Evolutionary conservation across 306 rosid genomes (phyloP).

Genomic region (Pueraria montana): DNA sequence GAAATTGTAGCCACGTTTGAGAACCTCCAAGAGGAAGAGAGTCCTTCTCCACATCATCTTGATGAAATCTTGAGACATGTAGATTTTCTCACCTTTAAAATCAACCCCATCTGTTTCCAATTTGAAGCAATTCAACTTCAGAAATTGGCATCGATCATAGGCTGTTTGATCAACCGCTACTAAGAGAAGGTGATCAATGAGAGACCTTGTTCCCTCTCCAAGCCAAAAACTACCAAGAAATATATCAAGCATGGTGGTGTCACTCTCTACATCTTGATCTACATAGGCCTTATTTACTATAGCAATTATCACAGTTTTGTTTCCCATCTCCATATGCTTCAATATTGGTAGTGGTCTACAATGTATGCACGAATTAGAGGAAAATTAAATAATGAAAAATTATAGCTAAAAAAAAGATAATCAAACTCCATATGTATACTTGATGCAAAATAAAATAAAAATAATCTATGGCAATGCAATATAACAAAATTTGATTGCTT

Average conservation of each 20-base stretch:
- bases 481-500: slow-evolving; percentile 37
- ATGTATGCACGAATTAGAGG: background rate
- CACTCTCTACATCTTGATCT: slow-evolving; percentile 55
- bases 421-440: no score
- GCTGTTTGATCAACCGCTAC: slow-evolving; percentile 80
- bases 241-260: slow-evolving; percentile 75
- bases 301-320: slow-evolving; percentile 73
- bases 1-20: slow-evolving; percentile 79
- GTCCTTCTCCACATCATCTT: slow-evolving; percentile 92
- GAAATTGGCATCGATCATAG: slow-evolving; percentile 68
- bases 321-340: slow-evolving; percentile 53
- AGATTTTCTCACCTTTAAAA: slow-evolving; percentile 68
- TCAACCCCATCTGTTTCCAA: slow-evolving; percentile 69
- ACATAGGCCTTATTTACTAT: slow-evolving; percentile 77
- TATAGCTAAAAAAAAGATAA: background rate
- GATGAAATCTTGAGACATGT: slow-evolving; percentile 78
- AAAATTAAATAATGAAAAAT: background rate
- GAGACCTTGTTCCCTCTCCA: slow-evolving; percentile 66
- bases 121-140: slow-evolving; percentile 62
- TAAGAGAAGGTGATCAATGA: slow-evolving; percentile 64
- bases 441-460: no score
- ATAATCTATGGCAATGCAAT: no score
- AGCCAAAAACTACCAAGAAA: slow-evolving; percentile 79
- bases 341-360: slow-evolving; percentile 3
- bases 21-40: slow-evolving; percentile 64